phyloP scores from a whole-genome alignment of 768 basidiomycete species.

The Lentinus tigrinus region DNA sequence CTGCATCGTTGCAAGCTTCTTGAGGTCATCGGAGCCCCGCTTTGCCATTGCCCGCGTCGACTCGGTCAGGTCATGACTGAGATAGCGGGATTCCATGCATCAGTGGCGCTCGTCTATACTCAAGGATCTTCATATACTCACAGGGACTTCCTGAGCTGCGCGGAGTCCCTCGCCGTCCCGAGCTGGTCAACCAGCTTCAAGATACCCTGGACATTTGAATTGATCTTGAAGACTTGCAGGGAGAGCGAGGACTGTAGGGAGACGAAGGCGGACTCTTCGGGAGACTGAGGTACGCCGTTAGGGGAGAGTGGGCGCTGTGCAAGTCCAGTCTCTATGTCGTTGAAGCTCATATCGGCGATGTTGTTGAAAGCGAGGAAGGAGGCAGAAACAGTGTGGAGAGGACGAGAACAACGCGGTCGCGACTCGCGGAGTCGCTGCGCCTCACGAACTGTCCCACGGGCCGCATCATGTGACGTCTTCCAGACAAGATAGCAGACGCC shows the following conservation, averaged over 20 bases:
- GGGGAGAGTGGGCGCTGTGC: conserved; percentile 31
- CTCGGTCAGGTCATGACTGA: conserved; percentile 91
- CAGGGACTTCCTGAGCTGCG: conserved; percentile 79
- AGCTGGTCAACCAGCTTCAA: conserved; percentile 95
- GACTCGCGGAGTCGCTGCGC: too few relatives aligned
- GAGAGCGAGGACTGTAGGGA: conserved; percentile 77
- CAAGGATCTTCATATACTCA: conserved; percentile 42
- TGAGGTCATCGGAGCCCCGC: conserved; percentile 89
- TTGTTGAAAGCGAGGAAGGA: background rate
- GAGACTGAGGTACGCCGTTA: conserved; percentile 34
- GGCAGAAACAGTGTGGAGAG: background rate
- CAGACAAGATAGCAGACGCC: too few relatives aligned
- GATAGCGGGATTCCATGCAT: background rate
- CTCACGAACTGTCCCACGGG: too few relatives aligned
- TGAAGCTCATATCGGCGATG: conserved; percentile 44
- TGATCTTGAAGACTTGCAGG: conserved; percentile 98
- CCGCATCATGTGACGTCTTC: too few relatives aligned
- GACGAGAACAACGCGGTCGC: background rate
- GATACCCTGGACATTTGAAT: conserved; percentile 94
- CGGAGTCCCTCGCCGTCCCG: conserved; percentile 80
- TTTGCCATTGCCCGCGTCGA: conserved; percentile 94
- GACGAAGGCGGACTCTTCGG: conserved; percentile 73
- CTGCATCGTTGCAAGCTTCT: conserved; percentile 78
- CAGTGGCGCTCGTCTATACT: conserved; percentile 1
- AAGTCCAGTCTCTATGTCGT: conserved; percentile 48